Evolutionary conservation across 257 asterid species (phyloP).

Genomic region (Nicotiana tabacum): DNA sequence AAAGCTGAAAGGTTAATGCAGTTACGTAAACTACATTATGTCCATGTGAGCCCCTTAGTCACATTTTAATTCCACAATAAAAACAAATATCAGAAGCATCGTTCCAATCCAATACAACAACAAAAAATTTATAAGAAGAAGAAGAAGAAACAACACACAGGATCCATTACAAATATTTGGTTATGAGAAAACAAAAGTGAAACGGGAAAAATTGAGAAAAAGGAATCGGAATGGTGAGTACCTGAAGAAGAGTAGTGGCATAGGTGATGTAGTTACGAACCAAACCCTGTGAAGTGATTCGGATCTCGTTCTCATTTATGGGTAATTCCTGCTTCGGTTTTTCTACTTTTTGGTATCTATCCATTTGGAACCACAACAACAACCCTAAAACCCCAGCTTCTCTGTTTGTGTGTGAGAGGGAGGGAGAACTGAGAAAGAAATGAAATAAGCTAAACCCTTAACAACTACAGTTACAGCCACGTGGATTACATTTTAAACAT

Average conservation of each 20-base stretch:
- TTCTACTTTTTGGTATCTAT: conserved; percentile 80
- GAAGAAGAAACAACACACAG: not conserved
- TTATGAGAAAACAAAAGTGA: not conserved
- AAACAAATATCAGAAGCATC: not conserved
- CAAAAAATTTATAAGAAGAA: not conserved
- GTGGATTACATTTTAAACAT: not conserved
- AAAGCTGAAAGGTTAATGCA: not conserved
- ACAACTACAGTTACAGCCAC: not conserved
- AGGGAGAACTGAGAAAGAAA: not conserved
- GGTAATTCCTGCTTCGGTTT: conserved; percentile 71
- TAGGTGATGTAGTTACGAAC: conserved; percentile 80
- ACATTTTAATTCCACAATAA: not conserved
- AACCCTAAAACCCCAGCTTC: conserved; percentile 19
- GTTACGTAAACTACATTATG: not conserved
- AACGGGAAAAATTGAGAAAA: not conserved
- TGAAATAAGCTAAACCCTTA: not conserved
- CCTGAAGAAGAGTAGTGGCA: conserved; percentile 86
- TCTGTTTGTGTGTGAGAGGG: not conserved
- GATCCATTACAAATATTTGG: not conserved
- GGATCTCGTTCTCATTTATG: conserved; percentile 83
- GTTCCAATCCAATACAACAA: not conserved
- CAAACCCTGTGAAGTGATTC: conserved; percentile 79
- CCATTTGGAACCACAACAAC: conserved; percentile 34
- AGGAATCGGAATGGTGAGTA: conserved; percentile 8
- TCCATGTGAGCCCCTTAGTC: not conserved